Evolutionary conservation across 805 yeast genomes (phyloP).

Genomic region (Yarrowia deformans): DNA sequence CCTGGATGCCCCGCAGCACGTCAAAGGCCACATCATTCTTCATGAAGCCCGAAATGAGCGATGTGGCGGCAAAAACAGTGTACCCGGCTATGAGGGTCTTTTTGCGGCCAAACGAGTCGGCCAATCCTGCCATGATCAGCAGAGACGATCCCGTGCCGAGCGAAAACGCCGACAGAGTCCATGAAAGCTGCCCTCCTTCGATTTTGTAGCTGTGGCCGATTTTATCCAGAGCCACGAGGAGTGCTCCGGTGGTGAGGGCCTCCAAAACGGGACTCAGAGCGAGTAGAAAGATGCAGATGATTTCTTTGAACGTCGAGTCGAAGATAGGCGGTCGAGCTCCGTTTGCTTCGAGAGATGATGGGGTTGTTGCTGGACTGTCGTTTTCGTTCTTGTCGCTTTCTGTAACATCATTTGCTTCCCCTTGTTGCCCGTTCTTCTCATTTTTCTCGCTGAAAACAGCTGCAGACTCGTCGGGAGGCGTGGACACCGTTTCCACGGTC

Average conservation of each 20-base stretch:
- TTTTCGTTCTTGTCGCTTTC: neutral
- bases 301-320: slow-evolving; percentile 45
- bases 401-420: too few species aligned
- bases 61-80: slow-evolving; percentile 48
- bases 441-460: too few species aligned
- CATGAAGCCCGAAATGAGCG: slow-evolving; percentile 48
- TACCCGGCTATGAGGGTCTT: slow-evolving; percentile 53
- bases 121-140: slow-evolving; percentile 56
- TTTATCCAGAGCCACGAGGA: slow-evolving; percentile 52
- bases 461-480: too few species aligned
- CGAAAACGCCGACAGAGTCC: slow-evolving; percentile 55
- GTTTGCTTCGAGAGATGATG: neutral
- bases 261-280: slow-evolving; percentile 55
- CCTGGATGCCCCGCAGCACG: slow-evolving; percentile 56
- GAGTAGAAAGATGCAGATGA: slow-evolving; percentile 49
- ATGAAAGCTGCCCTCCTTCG: slow-evolving; percentile 55
- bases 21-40: slow-evolving; percentile 51
- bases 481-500: too few species aligned
- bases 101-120: slow-evolving; percentile 58
- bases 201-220: slow-evolving; percentile 52
- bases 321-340: slow-evolving; percentile 5
- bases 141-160: slow-evolving; percentile 56
- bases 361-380: neutral
- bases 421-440: too few species aligned
- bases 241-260: slow-evolving; percentile 52